Base-by-base conservation (phyloP, 345 rosid genomes). In the Nasturtium officinale region DNA sequence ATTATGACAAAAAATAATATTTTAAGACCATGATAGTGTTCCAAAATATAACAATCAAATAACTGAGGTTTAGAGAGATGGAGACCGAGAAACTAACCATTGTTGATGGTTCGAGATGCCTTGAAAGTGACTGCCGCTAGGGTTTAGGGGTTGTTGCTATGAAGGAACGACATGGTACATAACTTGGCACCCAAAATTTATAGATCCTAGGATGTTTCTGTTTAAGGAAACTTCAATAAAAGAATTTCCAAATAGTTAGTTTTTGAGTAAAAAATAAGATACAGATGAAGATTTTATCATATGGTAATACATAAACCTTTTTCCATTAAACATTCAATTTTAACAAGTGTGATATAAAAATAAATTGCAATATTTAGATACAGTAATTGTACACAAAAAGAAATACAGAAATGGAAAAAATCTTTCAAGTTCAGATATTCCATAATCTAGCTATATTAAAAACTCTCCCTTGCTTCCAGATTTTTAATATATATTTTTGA, bases 41-140 rank as follows among this genome's bases (percentile, higher is more conserved):
- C 23, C 5, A 32, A 20, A 13, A 64, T 32, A 7, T 64, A 65
- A 65, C 29, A 33, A 35, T 32, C 40, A 0, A 8, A 16, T 56
- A 30, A 16, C 1, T 56, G 30, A 5, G 42, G 61, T 56, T 4
- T 56, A 56, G 23, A 9, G 61, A 40, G 51, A 40, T 38, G 5
- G 9, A 54, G 52, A 40, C 8, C 2, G 21, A 15, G 20, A 54
- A 67, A 38, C 52, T 26, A 67, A 67, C 62, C 72, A 67, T 67
- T 53, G 38, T 67, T 38, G 11, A n/a, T 52, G 60, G 60, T 52
- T 37, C 65, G 87, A 73, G 89, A 85, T 52, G 87, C 89, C 81
- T 25, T 54, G 40, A 17, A 40, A 28, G 42, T 7, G 46, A 40
- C 9, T 67, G 62, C 20, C 29, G 20, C 62, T 67, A 40, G 40